Evolutionary conservation across 2,329 filamentous ascomycete species (phyloP), one percentile per base, ranked within the genome.

Genomic region (Colletotrichum filicis): DNA sequence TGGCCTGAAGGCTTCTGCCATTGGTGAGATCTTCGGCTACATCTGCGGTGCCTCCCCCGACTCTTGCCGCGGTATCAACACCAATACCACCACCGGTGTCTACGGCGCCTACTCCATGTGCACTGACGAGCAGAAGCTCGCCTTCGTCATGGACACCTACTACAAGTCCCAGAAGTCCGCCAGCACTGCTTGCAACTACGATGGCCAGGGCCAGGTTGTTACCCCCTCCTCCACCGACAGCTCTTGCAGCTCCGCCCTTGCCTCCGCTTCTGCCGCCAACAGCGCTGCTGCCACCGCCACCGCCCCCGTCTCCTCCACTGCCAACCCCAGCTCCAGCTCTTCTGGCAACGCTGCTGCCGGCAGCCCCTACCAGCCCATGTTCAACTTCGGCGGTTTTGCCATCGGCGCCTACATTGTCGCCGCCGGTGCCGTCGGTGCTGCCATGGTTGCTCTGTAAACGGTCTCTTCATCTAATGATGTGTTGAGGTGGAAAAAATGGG

Each of bases 41-140:
- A 89, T 96, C 82, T 97, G 94, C 84, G 92, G 91, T 68, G 79
- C 83, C 57, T 81, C 87, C 72, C 80, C 83, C 58, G 79, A 82
- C 46, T 87, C 89, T 76, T 97, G 94, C 84, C 84, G 82, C 28
- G 94, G 92, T 67, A 95, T 97, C 83, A 85, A 83, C 75, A 88
- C 87, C 76, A 93, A 95, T 83, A 88, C 88, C 64, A 90, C 88
- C 73, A 88, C 86, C 24, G 94, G 93, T 79, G 84, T 88, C 74
- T 97, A 94, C 82, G 94, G 94, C 77, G 89, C 93, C 60, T 95
- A 94, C 87, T 90, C 91, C 82, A 94, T 95, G 91, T 97, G 94
- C 87, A 86, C 87, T 76, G 79, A 89, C 78, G 87, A 88, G 76
- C 87, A 94, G 83, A 90, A 95, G 87, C 90, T 97, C 53, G 90